Conservation (phyloP, 768 basidiomycete genomes). For the Rickenella mellea region DNA sequence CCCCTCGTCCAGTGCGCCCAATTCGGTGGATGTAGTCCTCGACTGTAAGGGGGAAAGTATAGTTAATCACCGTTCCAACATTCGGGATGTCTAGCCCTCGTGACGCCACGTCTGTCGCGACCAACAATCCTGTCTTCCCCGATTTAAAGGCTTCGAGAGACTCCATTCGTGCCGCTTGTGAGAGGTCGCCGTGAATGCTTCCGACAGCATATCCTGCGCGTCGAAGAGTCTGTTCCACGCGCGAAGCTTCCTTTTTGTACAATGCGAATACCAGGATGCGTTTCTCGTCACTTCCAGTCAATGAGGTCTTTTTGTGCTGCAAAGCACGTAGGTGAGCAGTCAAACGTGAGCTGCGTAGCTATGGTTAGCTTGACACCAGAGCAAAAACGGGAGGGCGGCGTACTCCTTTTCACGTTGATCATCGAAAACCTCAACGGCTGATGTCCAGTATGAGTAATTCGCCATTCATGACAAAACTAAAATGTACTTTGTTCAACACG, state of each 20-base stretch:
- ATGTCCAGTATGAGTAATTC: background rate
- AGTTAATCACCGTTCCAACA: slow-evolving; percentile 90
- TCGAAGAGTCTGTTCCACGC: slow-evolving; percentile 75
- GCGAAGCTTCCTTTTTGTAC: slow-evolving; percentile 94
- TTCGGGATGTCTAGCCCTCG: slow-evolving; percentile 96
- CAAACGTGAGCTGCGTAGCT: slow-evolving; percentile 44
- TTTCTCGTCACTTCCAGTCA: slow-evolving; percentile 39
- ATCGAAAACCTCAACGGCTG: slow-evolving; percentile 82
- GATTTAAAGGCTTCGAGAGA: slow-evolving; percentile 82
- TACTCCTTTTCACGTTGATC: slow-evolving; percentile 82
- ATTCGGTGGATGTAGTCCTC: slow-evolving; percentile 91
- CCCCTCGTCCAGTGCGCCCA: slow-evolving; percentile 85
- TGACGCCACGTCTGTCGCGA: slow-evolving; percentile 97
- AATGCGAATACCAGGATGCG: slow-evolving; percentile 88
- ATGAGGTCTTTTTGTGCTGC: slow-evolving; percentile 45
- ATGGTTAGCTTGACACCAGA: background rate
- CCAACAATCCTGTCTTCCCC: slow-evolving; percentile 71
- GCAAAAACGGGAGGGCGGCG: slow-evolving; percentile 16
- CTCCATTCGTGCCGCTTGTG: slow-evolving; percentile 74
- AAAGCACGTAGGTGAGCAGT: slow-evolving; percentile 44
- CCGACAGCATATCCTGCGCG: slow-evolving; percentile 71
- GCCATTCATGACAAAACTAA: background rate
- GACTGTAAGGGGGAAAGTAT: slow-evolving; percentile 94
- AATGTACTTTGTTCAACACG: slow-evolving; percentile 68
- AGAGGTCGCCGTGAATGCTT: slow-evolving; percentile 86